These are phyloP conservation scores for Lachnellula willkommii DNA, from an alignment of 2,329 filamentous ascomycete genomes.

Conservation along the genomic window DNA sequence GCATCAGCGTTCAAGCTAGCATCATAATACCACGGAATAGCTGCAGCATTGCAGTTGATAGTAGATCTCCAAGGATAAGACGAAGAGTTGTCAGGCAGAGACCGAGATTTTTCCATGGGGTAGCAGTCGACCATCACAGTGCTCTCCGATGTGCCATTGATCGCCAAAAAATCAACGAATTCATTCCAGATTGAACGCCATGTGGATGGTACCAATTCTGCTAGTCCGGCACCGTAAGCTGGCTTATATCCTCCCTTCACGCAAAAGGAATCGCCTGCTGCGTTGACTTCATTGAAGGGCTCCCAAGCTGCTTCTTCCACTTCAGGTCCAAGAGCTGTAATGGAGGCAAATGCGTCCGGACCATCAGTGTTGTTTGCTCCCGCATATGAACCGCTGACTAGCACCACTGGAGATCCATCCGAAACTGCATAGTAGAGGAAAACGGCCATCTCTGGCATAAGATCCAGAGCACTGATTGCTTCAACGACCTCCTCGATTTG, in stretches of 20 bases:
- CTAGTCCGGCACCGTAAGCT: neutral
- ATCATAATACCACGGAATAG: too few species aligned
- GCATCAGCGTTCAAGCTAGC: too few species aligned
- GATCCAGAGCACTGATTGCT: neutral
- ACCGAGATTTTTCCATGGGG: too few species aligned
- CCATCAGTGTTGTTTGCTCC: neutral
- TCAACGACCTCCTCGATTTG: neutral
- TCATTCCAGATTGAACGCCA: slow-evolving; percentile 1
- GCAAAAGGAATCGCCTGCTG: neutral
- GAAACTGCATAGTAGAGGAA: slow-evolving; percentile 1
- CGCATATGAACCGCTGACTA: slow-evolving; percentile 1
- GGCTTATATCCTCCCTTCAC: slow-evolving; percentile 2
- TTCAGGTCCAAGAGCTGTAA: neutral
- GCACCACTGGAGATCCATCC: neutral
- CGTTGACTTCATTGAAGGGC: slow-evolving; percentile 2
- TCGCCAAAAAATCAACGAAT: neutral
- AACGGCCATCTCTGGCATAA: slow-evolving; percentile 3
- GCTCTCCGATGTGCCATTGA: too few species aligned
- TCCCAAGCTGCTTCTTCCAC: neutral
- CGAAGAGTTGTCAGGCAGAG: too few species aligned
- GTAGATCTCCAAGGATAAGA: too few species aligned
- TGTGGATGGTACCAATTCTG: neutral
- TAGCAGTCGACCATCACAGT: too few species aligned
- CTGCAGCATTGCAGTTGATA: too few species aligned
- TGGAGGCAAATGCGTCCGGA: neutral